These are phyloP conservation scores for Thyridium curvatum DNA, from an alignment of 2,329 filamentous ascomycete genomes.

Conservation along the genomic window DNA sequence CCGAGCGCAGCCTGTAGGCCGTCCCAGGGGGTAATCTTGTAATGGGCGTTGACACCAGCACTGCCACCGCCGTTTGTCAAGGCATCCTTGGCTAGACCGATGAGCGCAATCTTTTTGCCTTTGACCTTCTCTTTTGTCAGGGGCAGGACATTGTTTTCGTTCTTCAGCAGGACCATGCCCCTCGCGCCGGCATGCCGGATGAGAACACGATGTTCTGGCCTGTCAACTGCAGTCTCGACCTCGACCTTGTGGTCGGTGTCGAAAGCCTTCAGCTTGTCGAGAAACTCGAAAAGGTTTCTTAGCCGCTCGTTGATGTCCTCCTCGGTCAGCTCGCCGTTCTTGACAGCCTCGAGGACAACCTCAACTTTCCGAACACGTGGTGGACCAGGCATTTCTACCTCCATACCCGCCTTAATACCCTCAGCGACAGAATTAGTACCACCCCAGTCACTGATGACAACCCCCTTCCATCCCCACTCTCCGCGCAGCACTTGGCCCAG, in stretches of 20 bases:
- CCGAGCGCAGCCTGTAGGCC: slow-evolving; percentile 25
- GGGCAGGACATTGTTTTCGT: slow-evolving; percentile 47
- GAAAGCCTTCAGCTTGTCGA: slow-evolving; percentile 2
- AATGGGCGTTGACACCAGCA: slow-evolving; percentile 29
- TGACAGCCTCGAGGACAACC: slow-evolving; percentile 18
- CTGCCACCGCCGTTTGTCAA: slow-evolving; percentile 18
- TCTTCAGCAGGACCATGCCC: slow-evolving; percentile 60
- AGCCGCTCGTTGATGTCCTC: slow-evolving; percentile 17
- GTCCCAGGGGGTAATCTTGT: slow-evolving; percentile 34
- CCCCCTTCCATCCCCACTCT: slow-evolving; percentile 32
- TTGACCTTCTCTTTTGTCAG: slow-evolving; percentile 29
- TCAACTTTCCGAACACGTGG: slow-evolving; percentile 11
- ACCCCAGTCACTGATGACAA: slow-evolving; percentile 27
- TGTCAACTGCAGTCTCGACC: slow-evolving; percentile 1
- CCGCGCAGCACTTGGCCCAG: slow-evolving; percentile 29
- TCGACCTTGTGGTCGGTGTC: slow-evolving; percentile 1
- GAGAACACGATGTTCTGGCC: slow-evolving; percentile 22
- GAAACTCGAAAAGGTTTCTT: slow-evolving; percentile 17
- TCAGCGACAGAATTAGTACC: slow-evolving; percentile 22
- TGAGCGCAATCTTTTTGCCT: slow-evolving; percentile 37
- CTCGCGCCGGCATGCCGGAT: slow-evolving; percentile 49
- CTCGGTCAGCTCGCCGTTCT: slow-evolving; percentile 16
- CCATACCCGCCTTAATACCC: slow-evolving; percentile 22
- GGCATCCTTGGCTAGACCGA: slow-evolving; percentile 37
- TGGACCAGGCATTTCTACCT: slow-evolving; percentile 31